phyloP scores from a whole-genome alignment of 805 yeast species.

The Metschnikowia similis region DNA sequence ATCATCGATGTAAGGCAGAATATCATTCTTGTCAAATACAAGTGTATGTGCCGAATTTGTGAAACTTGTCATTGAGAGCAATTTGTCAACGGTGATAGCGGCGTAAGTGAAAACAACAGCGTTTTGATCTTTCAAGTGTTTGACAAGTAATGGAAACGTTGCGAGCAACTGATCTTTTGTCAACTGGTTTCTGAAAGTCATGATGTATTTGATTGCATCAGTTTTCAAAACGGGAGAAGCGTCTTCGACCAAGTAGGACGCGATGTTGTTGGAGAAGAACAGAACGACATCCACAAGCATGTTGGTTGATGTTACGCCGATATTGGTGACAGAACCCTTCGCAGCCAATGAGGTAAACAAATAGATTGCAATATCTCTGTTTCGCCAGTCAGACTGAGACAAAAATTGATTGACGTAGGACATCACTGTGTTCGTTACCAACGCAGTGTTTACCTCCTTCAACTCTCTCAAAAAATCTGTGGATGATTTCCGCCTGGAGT shows the following conservation, averaged over 20 bases:
- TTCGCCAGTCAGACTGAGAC: conserved; percentile 62
- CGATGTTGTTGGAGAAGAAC: conserved; percentile 77
- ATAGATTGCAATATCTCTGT: conserved; percentile 82
- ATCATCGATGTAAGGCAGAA: conserved; percentile 55
- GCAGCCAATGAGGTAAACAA: conserved; percentile 87
- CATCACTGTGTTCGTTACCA: conserved; percentile 73
- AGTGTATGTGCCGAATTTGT: conserved; percentile 46
- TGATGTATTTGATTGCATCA: conserved; percentile 89
- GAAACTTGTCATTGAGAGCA: conserved; percentile 69
- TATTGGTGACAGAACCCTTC: conserved; percentile 79
- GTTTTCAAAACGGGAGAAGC: conserved; percentile 78
- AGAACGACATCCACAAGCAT: conserved; percentile 78
- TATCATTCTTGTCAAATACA: conserved; percentile 69
- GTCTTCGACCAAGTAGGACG: conserved; percentile 66
- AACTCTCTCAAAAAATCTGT: conserved; percentile 87
- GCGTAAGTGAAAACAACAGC: conserved; percentile 91
- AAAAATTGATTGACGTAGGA: conserved; percentile 66
- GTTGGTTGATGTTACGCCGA: conserved; percentile 87
- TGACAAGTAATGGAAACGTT: conserved; percentile 72
- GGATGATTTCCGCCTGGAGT: conserved; percentile 88
- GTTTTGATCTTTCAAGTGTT: conserved; percentile 53
- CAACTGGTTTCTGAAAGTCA: conserved; percentile 86
- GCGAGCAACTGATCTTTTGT: conserved; percentile 78
- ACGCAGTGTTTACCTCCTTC: conserved; percentile 69
- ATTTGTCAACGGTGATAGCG: conserved; percentile 86